Evolutionary conservation across 2,329 filamentous ascomycete species (phyloP).

Genomic region (Colletotrichum coccodes): DNA sequence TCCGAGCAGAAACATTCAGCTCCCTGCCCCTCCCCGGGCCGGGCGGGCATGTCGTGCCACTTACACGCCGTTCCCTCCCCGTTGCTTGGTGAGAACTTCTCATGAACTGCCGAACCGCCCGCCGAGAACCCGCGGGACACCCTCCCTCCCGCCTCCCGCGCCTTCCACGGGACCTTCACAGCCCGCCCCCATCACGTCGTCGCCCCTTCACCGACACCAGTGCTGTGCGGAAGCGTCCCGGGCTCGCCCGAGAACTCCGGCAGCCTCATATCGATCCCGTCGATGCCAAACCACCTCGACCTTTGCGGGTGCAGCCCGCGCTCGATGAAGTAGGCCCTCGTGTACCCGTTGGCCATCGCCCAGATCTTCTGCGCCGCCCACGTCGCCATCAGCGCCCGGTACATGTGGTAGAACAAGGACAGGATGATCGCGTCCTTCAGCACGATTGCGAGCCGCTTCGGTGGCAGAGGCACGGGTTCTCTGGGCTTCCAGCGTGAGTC

Average conservation of each 20-base stretch:
- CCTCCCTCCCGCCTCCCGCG: slow-evolving; percentile 5
- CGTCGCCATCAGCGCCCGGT: neutral
- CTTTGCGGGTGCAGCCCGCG: neutral
- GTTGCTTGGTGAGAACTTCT: neutral
- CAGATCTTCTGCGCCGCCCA: neutral
- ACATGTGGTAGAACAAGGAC: neutral
- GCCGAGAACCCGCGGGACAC: neutral
- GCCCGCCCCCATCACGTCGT: neutral
- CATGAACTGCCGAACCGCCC: neutral
- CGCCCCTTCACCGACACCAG: neutral
- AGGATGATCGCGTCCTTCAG: neutral
- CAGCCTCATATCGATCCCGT: slow-evolving; percentile 2
- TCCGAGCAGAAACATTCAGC: neutral
- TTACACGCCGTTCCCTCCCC: neutral
- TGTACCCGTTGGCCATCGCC: slow-evolving; percentile 14
- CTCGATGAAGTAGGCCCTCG: slow-evolving; percentile 23
- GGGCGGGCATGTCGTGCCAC: neutral
- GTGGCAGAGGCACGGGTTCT: neutral
- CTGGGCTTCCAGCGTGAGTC: neutral
- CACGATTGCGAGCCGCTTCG: neutral
- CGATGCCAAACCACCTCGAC: neutral
- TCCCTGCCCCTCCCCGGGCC: no score
- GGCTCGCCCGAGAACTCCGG: neutral
- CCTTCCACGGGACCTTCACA: slow-evolving; percentile 3
- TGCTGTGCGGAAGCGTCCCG: neutral